phyloP scores from a whole-genome alignment of 1,284 basidiomycete species.

The Sparassis latifolia region DNA sequence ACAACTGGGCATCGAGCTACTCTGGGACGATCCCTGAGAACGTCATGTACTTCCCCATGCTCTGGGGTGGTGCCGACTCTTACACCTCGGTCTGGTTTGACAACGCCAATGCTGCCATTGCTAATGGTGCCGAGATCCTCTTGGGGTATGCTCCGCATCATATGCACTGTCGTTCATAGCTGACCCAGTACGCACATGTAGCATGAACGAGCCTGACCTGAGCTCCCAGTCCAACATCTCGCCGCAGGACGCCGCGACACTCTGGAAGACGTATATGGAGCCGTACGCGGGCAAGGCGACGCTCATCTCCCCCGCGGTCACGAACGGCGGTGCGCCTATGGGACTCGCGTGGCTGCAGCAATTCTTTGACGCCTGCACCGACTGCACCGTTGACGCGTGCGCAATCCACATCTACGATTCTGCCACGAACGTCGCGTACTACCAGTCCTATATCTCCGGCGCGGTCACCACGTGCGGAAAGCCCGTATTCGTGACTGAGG shows the following conservation, averaged over 20 bases:
- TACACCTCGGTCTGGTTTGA: conserved; percentile 20
- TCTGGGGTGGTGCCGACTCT: conserved; percentile 17
- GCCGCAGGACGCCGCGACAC: conserved; percentile 22
- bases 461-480: conserved; percentile 22
- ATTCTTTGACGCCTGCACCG: conserved; percentile 25
- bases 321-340: conserved; percentile 27
- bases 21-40: conserved; percentile 17
- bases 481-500: conserved; percentile 26
- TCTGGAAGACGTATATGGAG: conserved; percentile 26
- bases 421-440: conserved; percentile 25
- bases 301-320: conserved; percentile 28
- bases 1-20: conserved; percentile 23
- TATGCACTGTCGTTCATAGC: not conserved
- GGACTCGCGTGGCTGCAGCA: conserved; percentile 26
- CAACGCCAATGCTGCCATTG: conserved; percentile 25
- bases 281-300: conserved; percentile 27
- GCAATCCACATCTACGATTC: conserved; percentile 30
- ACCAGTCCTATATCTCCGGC: conserved; percentile 25
- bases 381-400: conserved; percentile 25
- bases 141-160: conserved; percentile 18
- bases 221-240: conserved; percentile 24
- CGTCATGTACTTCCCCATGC: conserved; percentile 23
- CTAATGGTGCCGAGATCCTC: conserved; percentile 22
- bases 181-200: conserved; percentile 5
- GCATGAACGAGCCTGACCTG: conserved; percentile 30